Percentiles rank a stretch among this genome's conserved stretches.
These are phyloP conservation scores for Beauveria pseudobassiana DNA, from an alignment of 2,329 filamentous ascomycete species.

Conservation along the genomic window DNA sequence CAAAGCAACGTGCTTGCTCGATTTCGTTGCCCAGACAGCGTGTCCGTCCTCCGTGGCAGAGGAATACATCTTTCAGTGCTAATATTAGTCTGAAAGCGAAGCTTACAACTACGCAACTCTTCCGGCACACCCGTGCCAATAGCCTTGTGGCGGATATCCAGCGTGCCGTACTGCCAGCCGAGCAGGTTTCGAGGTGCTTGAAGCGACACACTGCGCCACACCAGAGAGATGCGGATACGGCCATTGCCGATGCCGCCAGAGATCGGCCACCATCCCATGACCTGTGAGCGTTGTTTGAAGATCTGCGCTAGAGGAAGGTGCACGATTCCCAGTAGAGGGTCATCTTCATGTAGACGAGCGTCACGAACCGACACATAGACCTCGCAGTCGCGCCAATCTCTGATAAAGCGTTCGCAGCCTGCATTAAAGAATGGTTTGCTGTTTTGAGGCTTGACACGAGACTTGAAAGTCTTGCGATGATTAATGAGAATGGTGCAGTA, in stretches of 20 bases:
- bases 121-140: slow-evolving; percentile 37
- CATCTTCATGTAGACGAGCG: slow-evolving; percentile 59
- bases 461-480: slow-evolving; percentile 61
- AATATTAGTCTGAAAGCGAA: slow-evolving; percentile 54
- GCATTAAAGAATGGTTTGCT: slow-evolving; percentile 74
- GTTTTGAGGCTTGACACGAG: slow-evolving; percentile 70
- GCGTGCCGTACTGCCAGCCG: slow-evolving; percentile 66
- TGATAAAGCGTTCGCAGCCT: slow-evolving; percentile 63
- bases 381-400: slow-evolving; percentile 60
- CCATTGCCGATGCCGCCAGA: slow-evolving; percentile 68
- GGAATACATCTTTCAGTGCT: slow-evolving; percentile 51
- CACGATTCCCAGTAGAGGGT: slow-evolving; percentile 62
- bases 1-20: slow-evolving; percentile 34
- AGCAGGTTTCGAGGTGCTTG: slow-evolving; percentile 50
- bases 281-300: slow-evolving; percentile 55
- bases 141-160: slow-evolving; percentile 51
- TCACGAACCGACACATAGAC: slow-evolving; percentile 63
- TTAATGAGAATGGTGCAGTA: slow-evolving; percentile 71
- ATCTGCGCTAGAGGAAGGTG: slow-evolving; percentile 58
- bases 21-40: slow-evolving; percentile 46
- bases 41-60: slow-evolving; percentile 25
- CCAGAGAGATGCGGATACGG: slow-evolving; percentile 59
- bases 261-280: slow-evolving; percentile 59
- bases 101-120: slow-evolving; percentile 39
- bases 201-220: slow-evolving; percentile 63